Conservation (phyloP, 495 filamentous ascomycete genomes). For the Podospora appendiculata region DNA sequence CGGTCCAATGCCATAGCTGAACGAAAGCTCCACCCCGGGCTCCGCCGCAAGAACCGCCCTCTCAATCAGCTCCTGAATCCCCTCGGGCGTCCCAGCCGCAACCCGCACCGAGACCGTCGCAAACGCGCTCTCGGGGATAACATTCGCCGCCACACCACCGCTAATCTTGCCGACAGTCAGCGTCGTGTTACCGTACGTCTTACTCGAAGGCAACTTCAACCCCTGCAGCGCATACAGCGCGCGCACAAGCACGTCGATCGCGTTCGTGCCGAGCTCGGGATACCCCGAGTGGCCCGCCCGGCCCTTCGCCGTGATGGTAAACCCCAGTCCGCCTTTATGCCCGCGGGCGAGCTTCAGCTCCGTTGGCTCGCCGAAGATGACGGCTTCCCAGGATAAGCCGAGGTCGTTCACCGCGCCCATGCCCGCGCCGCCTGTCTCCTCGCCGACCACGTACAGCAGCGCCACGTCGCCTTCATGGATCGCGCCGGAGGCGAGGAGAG, state of each 20-base stretch:
- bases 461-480: slow-evolving; percentile 39
- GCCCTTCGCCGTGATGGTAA: slow-evolving; percentile 57
- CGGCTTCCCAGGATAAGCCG: slow-evolving; percentile 29
- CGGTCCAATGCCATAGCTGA: not conserved
- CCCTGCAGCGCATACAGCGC: slow-evolving; percentile 54
- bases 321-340: slow-evolving; percentile 71
- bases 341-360: slow-evolving; percentile 73
- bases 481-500: slow-evolving; percentile 39
- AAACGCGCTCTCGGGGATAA: slow-evolving; percentile 53
- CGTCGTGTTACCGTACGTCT: slow-evolving; percentile 73
- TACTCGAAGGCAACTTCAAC: slow-evolving; percentile 57
- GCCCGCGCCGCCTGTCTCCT: slow-evolving; percentile 71
- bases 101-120: not conserved
- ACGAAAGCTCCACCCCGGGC: not conserved
- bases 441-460: slow-evolving; percentile 79
- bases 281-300: slow-evolving; percentile 82
- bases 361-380: slow-evolving; percentile 87
- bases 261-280: slow-evolving; percentile 72
- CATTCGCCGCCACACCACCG: slow-evolving; percentile 80
- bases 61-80: not conserved
- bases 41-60: not conserved
- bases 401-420: slow-evolving; percentile 46
- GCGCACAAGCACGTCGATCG: slow-evolving; percentile 62
- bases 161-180: slow-evolving; percentile 72
- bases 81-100: not conserved